Base-by-base conservation (phyloP, 345 rosid species). In the Capsella bursapastoris region DNA sequence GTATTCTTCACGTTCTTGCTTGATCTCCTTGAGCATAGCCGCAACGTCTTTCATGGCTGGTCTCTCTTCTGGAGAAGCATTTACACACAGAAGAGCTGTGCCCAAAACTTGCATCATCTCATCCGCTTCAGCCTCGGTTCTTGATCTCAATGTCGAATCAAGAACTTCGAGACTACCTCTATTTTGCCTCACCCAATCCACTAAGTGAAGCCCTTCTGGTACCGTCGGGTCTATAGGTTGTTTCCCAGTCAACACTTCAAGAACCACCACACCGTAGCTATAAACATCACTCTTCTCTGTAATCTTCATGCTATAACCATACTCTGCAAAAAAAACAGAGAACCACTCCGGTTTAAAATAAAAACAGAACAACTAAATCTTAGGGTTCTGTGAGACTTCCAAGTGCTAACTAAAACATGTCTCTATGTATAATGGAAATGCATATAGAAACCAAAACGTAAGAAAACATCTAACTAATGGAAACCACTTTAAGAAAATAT, bases 251-350 rank as follows among this genome's bases (percentile, higher is more conserved):
- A 95, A 51, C 41, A 95, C 97, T 83, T 92, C 97, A 15, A 95
- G 79, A 10, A 86, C 84, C 44, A 95, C 97, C 28, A 95, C 92
- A 0, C 96, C 99, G 11, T 87, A 94, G 92, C 98, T 94, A 67
- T 94, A 94, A 35, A 94, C 96, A 66, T 94, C 97, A 29, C 97
- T 91, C 38, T 94, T 94, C 83, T 94, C 97, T 70, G 99, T 91
- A 34, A 95, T 95, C 84, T 91, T 95, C 99, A 88, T 87, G 89
- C 86, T 87, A 74, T 86, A 90, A 28, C 97, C 97, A 69, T 95
- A 95, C 80, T 95, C 99, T 95, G 85, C 64, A 64, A 28, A 67
- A 47, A 47, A 68, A 10, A 55, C 1, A 72, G 15, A 57, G 6
- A 52, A 69, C 28, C 32, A 1, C 5, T 16, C 31, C 32, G 5